A percentile compares a stretch with the other conserved stretches of the same genome.
Evolutionary conservation across 495 filamentous ascomycete genomes (phyloP).

Genomic region (Aspergillus incahuasiensis): DNA sequence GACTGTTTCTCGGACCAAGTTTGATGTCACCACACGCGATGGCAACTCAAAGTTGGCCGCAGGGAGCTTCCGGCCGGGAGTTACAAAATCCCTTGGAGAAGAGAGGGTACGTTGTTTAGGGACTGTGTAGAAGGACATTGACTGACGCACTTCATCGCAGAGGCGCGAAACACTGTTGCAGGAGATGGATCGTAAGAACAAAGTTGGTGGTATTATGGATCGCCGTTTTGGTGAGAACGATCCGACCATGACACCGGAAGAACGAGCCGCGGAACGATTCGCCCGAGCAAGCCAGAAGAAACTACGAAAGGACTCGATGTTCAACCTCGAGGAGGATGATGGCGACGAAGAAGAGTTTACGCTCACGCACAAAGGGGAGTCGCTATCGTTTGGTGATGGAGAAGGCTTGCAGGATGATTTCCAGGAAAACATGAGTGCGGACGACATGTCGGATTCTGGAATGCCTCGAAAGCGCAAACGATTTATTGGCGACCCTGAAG

Average conservation of each 20-base stretch:
- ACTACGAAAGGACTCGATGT: conserved; percentile 68
- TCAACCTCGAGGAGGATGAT: conserved; percentile 84
- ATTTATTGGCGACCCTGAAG: conserved; percentile 27
- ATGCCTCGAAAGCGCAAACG: conserved; percentile 60
- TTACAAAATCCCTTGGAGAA: conserved; percentile 82
- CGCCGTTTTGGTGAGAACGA: conserved; percentile 95
- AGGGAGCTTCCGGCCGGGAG: conserved; percentile 59
- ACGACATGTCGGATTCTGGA: conserved; percentile 60
- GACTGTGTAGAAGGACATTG: neutral
- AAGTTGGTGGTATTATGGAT: conserved; percentile 88
- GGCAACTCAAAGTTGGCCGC: conserved; percentile 47
- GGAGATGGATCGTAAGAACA: conserved; percentile 81
- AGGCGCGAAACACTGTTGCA: conserved; percentile 73
- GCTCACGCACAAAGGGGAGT: conserved; percentile 80
- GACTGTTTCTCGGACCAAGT: conserved; percentile 64
- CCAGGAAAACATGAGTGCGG: conserved; percentile 61
- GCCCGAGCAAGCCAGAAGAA: conserved; percentile 72
- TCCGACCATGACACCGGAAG: conserved; percentile 86
- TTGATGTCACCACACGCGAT: conserved; percentile 62
- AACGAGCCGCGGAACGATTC: conserved; percentile 87
- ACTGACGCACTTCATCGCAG: conserved; percentile 46
- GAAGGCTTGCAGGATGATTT: conserved; percentile 62
- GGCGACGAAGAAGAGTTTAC: conserved; percentile 46
- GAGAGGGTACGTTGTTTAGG: conserved; percentile 60
- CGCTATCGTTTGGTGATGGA: conserved; percentile 57